These are phyloP conservation scores for Aegilops sharonensis DNA, from an alignment of 176 grass and related monocot genomes.

Conservation along the genomic window DNA sequence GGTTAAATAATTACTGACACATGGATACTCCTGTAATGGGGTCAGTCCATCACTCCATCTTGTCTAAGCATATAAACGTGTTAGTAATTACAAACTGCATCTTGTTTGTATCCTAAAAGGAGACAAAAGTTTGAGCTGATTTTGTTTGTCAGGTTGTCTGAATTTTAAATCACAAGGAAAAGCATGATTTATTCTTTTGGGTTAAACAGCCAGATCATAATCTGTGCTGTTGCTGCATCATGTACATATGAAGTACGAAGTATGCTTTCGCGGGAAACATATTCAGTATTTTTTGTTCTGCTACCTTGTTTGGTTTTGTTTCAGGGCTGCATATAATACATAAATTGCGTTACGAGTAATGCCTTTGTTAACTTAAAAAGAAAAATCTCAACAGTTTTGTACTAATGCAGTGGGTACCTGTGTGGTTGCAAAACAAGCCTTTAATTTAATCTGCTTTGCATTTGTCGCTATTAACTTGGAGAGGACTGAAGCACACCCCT, in stretches of 20 bases:
- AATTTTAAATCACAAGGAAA: slow-evolving; percentile 9
- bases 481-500: neutral
- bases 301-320: slow-evolving; percentile 12
- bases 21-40: neutral
- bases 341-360: neutral
- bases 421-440: neutral
- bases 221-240: neutral
- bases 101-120: neutral
- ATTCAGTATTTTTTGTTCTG: neutral
- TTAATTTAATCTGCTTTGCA: neutral
- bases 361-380: neutral
- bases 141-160: slow-evolving; percentile 7
- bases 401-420: neutral
- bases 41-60: neutral
- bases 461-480: neutral
- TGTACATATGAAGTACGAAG: neutral
- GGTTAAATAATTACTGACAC: neutral
- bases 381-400: neutral
- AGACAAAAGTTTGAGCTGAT: neutral
- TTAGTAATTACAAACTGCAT: neutral
- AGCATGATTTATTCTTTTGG: neutral
- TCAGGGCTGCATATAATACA: neutral
- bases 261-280: neutral
- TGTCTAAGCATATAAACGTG: slow-evolving; percentile 10
- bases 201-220: neutral